Evolutionary conservation across 441 rosid species (phyloP), one percentile per base, ranked within the genome.

Genomic region (Gossypium lobatum): DNA sequence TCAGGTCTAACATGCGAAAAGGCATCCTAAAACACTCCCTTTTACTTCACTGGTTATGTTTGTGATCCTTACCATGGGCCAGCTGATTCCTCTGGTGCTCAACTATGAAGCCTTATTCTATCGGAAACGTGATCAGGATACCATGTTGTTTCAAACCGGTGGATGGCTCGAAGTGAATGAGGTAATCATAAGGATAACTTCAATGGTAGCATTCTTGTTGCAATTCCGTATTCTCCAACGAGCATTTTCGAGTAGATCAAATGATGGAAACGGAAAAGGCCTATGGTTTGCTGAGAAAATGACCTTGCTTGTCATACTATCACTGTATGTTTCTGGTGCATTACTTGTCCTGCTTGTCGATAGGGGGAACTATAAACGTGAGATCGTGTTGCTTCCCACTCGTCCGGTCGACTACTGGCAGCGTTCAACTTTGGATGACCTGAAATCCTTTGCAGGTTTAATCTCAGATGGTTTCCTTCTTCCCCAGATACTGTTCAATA

Each of bases 401-500:
- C 17, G 10, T 67, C 34, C 20, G 0, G n/a, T 14, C 13, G 3
- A 20, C 14, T 31, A 61, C 39, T 72, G 50, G 50, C 71, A 72
- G 53, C 16, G 4, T 14, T 14, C 70, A 4, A 7, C 18, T 1
- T 58, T 45, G 77, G 71, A 42, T 53, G 73, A 60, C 6, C 61
- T 79, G 69, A 84, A 70, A 66, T 46, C 39, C 0, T 73, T 48
- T 28, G 70, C 59, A 9, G 69, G 75, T 46, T 73, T 73, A 28
- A 3, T 62, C 46, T n/a, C 75, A 70, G 54, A 75, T 63, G 0
- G 80, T 73, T 37, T 84, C 37, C 79, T 84, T 21, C 11, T 79
- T 34, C 87, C 83, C 31, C 87, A 81, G 61, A 64, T 81, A 26
- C 80, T 83, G 50, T 66, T 77, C 50, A 81, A 79, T 62, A 28